Conservation (phyloP, 2,329 filamentous ascomycete genomes). For the Trichoderma simmonsii region DNA sequence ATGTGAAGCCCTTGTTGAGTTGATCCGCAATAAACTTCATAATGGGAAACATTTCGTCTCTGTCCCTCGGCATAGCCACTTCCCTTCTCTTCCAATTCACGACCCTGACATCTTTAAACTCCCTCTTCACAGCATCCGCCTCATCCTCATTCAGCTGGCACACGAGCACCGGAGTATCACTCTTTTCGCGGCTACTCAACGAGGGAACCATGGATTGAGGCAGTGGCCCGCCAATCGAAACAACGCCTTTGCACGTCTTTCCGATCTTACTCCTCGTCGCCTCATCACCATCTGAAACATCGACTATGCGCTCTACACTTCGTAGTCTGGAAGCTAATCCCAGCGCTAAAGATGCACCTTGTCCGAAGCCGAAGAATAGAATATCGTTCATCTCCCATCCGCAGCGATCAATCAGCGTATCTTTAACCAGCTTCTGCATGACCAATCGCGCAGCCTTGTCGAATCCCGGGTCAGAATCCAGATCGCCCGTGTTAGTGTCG, state of each 20-base stretch:
- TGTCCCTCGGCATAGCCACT: slow-evolving; percentile 77
- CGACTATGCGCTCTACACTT: slow-evolving; percentile 33
- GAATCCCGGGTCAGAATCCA: slow-evolving; percentile 64
- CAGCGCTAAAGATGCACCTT: slow-evolving; percentile 62
- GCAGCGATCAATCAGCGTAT: slow-evolving; percentile 51
- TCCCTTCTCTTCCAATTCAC: slow-evolving; percentile 67
- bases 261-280: slow-evolving; percentile 17
- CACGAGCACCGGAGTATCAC: slow-evolving; percentile 61
- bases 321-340: slow-evolving; percentile 49
- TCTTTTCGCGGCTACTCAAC: slow-evolving; percentile 48
- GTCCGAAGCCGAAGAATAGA: slow-evolving; percentile 63
- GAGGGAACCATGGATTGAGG: slow-evolving; percentile 50
- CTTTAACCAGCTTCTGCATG: slow-evolving; percentile 48
- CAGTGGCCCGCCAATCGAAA: slow-evolving; percentile 61
- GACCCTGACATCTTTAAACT: slow-evolving; percentile 65
- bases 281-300: slow-evolving; percentile 27
- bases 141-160: slow-evolving; percentile 60
- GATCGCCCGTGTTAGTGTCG: slow-evolving; percentile 45
- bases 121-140: slow-evolving; percentile 59
- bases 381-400: slow-evolving; percentile 60
- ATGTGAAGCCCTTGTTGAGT: slow-evolving; percentile 36
- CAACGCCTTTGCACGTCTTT: slow-evolving; percentile 50
- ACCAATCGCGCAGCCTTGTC: slow-evolving; percentile 46
- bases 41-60: slow-evolving; percentile 84
- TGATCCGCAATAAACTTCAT: slow-evolving; percentile 79